A percentile compares a stretch with the other conserved stretches of the same genome.
These are phyloP conservation scores for Drechslerella dactyloides DNA, from an alignment of 2,329 filamentous ascomycete species.

Conservation along the genomic window DNA sequence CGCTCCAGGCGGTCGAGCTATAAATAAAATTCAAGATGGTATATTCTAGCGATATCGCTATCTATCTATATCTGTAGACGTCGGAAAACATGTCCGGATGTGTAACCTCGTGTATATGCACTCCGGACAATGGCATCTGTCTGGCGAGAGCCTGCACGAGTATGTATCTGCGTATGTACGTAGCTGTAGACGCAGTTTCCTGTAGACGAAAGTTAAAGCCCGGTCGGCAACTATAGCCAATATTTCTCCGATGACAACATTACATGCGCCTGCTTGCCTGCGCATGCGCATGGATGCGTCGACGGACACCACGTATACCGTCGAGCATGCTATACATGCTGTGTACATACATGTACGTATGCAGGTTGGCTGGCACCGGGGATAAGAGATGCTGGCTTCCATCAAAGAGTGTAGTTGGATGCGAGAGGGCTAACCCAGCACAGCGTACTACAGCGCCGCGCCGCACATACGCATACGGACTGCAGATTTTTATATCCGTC, in stretches of 20 bases:
- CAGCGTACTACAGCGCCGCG: not conserved
- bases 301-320: too few species aligned
- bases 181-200: not conserved
- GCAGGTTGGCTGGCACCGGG: too few species aligned
- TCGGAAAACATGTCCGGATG: too few species aligned
- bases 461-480: conserved; percentile 9
- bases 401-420: not conserved
- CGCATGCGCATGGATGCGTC: not conserved
- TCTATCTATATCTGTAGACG: too few species aligned
- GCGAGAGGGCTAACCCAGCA: not conserved
- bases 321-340: too few species aligned
- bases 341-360: too few species aligned
- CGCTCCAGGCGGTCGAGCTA: not conserved
- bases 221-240: not conserved
- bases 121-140: too few species aligned
- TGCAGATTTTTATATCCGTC: not conserved
- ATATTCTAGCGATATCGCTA: too few species aligned
- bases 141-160: not conserved
- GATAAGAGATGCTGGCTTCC: not conserved
- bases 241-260: not conserved
- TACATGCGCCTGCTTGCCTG: too few species aligned
- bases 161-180: not conserved
- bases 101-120: too few species aligned
- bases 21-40: not conserved
- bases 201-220: not conserved